Conservation (phyloP, 306 rosid genomes). For the Mimosa bimucronata region DNA sequence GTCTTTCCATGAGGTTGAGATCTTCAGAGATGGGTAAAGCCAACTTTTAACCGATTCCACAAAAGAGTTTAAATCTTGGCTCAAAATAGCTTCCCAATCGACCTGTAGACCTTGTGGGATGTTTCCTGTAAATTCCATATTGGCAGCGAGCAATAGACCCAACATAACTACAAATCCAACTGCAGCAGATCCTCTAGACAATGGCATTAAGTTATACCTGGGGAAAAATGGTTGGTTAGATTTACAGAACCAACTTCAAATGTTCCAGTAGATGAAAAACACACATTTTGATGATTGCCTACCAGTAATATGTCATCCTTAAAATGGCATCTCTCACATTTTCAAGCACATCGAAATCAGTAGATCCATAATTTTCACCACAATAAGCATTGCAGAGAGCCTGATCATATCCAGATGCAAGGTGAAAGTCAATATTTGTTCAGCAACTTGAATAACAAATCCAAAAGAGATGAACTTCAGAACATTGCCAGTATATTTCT, state of each 20-base stretch:
- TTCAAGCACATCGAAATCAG: slow-evolving; percentile 72
- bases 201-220: slow-evolving; percentile 99
- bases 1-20: slow-evolving; percentile 91
- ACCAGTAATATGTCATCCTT: slow-evolving; percentile 99
- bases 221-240: slow-evolving; percentile 15
- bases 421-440: slow-evolving; percentile 31
- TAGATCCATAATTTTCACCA: slow-evolving; percentile 86
- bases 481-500: slow-evolving; percentile 3
- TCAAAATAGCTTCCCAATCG: slow-evolving; percentile 96
- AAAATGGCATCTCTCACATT: slow-evolving; percentile 90
- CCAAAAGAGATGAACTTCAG: slow-evolving; percentile 17
- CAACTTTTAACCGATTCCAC: slow-evolving; percentile 75
- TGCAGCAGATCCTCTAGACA: slow-evolving; percentile 91
- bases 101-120: slow-evolving; percentile 83
- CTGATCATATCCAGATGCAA: slow-evolving; percentile 51
- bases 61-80: slow-evolving; percentile 68
- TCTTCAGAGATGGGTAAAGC: slow-evolving; percentile 87
- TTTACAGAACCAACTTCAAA: slow-evolving; percentile 32
- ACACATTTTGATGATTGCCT: slow-evolving; percentile 35
- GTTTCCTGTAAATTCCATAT: slow-evolving; percentile 88
- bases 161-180: slow-evolving; percentile 85
- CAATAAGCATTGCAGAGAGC: slow-evolving; percentile 82
- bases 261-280: slow-evolving; percentile 12
- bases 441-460: slow-evolving; percentile 14
- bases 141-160: slow-evolving; percentile 93